Conservation (phyloP, 2,329 filamentous ascomycete genomes). For the Chaetomiaceae sp. region DNA sequence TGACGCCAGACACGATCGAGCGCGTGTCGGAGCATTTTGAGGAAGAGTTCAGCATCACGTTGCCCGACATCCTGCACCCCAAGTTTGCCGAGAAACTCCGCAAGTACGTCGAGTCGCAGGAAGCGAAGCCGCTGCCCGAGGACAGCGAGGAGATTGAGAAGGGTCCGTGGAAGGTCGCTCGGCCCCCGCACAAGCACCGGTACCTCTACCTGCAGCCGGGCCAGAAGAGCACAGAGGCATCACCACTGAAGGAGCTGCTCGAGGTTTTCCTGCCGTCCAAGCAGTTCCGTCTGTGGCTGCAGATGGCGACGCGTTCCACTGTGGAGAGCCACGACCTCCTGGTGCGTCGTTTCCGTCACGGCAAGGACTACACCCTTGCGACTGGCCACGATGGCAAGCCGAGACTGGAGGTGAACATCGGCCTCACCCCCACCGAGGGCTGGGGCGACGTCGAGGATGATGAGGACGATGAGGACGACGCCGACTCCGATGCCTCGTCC, state of each 20-base stretch:
- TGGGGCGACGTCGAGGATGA: slow-evolving; percentile 70
- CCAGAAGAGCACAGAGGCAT: slow-evolving; percentile 39
- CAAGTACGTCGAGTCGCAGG: slow-evolving; percentile 63
- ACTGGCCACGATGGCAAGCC: slow-evolving; percentile 75
- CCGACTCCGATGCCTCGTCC: slow-evolving; percentile 26
- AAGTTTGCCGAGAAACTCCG: slow-evolving; percentile 72
- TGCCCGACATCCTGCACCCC: slow-evolving; percentile 71
- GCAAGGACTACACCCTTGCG: slow-evolving; percentile 87
- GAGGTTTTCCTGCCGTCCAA: slow-evolving; percentile 77
- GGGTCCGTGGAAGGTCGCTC: slow-evolving; percentile 68
- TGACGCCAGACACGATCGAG: slow-evolving; percentile 86
- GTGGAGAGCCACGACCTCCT: slow-evolving; percentile 71
- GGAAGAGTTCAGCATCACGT: slow-evolving; percentile 76
- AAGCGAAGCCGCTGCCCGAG: slow-evolving; percentile 44
- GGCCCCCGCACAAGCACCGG: slow-evolving; percentile 91
- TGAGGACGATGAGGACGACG: slow-evolving; percentile 39
- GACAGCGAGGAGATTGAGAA: slow-evolving; percentile 53
- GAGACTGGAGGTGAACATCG: slow-evolving; percentile 80
- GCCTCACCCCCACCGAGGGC: slow-evolving; percentile 76
- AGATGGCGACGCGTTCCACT: slow-evolving; percentile 70
- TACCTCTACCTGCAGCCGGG: slow-evolving; percentile 72
- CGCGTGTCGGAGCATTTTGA: slow-evolving; percentile 75
- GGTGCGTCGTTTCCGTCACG: slow-evolving; percentile 81
- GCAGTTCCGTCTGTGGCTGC: slow-evolving; percentile 86
- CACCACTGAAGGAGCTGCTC: slow-evolving; percentile 70